Evolutionary conservation across 495 filamentous ascomycete species (phyloP).

Genomic region (Pyrenula aspistea): DNA sequence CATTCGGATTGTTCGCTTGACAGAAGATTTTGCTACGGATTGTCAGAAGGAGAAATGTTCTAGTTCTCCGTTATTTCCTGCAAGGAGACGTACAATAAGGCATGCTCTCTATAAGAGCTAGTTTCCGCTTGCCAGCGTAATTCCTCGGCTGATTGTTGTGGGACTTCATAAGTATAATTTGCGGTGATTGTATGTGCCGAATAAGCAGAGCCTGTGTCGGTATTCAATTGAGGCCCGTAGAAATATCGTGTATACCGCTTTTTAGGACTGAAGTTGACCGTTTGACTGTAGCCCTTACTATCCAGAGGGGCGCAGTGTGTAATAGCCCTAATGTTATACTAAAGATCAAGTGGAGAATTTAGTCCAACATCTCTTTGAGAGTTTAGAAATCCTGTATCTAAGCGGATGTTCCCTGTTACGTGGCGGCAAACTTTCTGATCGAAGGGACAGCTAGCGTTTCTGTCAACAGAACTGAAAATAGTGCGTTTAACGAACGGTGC

Average conservation of each 20-base stretch:
- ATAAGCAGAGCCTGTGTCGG: background rate
- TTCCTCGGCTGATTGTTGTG: background rate
- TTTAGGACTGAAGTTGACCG: background rate
- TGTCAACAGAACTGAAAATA: background rate
- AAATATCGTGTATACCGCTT: background rate
- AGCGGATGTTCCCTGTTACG: background rate
- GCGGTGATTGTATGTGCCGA: no score
- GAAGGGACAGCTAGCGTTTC: background rate
- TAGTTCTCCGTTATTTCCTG: background rate
- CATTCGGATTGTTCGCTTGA: background rate
- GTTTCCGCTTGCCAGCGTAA: background rate
- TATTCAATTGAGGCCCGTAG: background rate
- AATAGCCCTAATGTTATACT: background rate
- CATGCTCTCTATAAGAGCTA: background rate
- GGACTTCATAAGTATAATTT: background rate
- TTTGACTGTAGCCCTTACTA: background rate
- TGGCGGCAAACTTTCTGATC: background rate
- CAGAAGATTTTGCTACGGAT: background rate
- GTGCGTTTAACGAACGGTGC: background rate
- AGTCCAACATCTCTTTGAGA: background rate
- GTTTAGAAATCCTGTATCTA: background rate
- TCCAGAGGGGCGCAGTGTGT: background rate
- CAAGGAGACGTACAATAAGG: background rate
- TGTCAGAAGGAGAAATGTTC: background rate
- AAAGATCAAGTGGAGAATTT: background rate